Percentiles rank a stretch among this genome's conserved stretches.
Evolutionary conservation across 441 rosid genomes (phyloP).

Genomic region (Eruca vesicaria): DNA sequence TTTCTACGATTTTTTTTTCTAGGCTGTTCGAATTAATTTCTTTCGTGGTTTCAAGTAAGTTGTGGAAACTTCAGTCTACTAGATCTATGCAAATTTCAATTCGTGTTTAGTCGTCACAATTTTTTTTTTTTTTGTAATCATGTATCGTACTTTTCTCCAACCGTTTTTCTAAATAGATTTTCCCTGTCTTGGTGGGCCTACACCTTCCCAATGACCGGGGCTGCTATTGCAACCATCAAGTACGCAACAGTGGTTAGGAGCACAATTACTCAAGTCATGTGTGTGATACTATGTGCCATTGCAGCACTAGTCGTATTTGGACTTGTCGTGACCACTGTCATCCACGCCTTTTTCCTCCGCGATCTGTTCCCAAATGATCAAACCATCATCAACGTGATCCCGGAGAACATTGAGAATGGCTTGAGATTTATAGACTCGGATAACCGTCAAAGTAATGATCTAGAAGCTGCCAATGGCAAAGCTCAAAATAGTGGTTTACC

Average conservation of each 20-base stretch:
- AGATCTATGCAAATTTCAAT: too few species aligned
- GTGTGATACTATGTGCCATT: slow-evolving; percentile 42
- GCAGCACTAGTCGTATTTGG: slow-evolving; percentile 61
- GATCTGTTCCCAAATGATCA: slow-evolving; percentile 90
- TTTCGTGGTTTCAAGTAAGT: slow-evolving; percentile 85
- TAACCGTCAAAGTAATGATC: slow-evolving; percentile 35
- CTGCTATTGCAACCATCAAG: slow-evolving; percentile 73
- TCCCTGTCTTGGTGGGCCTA: slow-evolving; percentile 98
- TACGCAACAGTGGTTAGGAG: slow-evolving; percentile 61
- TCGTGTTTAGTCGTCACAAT: too few species aligned
- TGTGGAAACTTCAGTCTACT: background rate
- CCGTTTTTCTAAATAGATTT: slow-evolving; percentile 41
- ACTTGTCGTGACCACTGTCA: slow-evolving; percentile 60
- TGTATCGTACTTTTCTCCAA: background rate
- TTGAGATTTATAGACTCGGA: slow-evolving; percentile 52
- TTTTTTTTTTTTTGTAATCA: background rate
- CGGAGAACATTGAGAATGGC: slow-evolving; percentile 62
- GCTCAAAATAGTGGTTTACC: slow-evolving; percentile 14
- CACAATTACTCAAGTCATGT: slow-evolving; percentile 52
- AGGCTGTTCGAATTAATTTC: slow-evolving; percentile 82
- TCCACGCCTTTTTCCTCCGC: slow-evolving; percentile 63
- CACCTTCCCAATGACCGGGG: slow-evolving; percentile 94
- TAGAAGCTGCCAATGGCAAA: slow-evolving; percentile 44
- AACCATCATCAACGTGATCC: slow-evolving; percentile 70
- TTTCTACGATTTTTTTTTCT: background rate